These are phyloP conservation scores for Auriculariales sp. DNA, from an alignment of 768 basidiomycete genomes.

Conservation along the genomic window DNA sequence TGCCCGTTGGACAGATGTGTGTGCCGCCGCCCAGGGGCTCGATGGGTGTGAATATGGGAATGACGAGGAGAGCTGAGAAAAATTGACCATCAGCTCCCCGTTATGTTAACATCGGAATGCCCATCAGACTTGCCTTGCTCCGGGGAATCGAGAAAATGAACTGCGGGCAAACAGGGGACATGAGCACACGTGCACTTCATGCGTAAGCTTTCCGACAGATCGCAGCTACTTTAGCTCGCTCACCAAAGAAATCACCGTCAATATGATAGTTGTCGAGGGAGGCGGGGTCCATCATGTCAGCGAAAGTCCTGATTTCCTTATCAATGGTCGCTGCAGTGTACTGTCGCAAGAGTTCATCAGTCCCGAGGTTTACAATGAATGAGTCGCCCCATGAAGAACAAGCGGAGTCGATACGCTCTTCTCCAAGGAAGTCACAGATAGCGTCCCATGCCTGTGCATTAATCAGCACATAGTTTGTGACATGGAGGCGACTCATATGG, in stretches of 20 bases:
- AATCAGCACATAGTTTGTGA: background rate
- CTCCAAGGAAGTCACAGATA: constrained; percentile 44
- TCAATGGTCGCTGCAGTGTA: background rate
- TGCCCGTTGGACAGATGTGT: constrained; percentile 43
- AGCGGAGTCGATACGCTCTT: constrained; percentile 38
- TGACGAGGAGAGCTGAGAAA: constrained; percentile 28
- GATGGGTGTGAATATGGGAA: constrained; percentile 47
- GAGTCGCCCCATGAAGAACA: constrained; percentile 39
- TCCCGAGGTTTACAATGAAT: constrained; percentile 50
- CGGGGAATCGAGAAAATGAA: constrained; percentile 41
- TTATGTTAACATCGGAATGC: too few relatives aligned
- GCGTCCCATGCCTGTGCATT: constrained; percentile 38
- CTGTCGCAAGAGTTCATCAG: constrained; percentile 17
- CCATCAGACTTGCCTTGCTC: constrained; percentile 43
- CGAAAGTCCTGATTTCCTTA: background rate
- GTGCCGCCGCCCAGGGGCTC: constrained; percentile 40
- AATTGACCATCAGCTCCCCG: too few relatives aligned
- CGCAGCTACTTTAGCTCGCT: too few relatives aligned
- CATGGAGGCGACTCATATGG: constrained; percentile 5
- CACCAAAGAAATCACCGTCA: constrained; percentile 12
- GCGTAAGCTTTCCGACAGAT: too few relatives aligned
- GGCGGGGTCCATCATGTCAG: constrained; percentile 18
- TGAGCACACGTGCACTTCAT: too few relatives aligned
- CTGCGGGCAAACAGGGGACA: constrained; percentile 2
- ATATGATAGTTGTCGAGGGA: constrained; percentile 47